phyloP scores from a whole-genome alignment of 345 rosid genomes.

The Eucalyptus sp. region DNA sequence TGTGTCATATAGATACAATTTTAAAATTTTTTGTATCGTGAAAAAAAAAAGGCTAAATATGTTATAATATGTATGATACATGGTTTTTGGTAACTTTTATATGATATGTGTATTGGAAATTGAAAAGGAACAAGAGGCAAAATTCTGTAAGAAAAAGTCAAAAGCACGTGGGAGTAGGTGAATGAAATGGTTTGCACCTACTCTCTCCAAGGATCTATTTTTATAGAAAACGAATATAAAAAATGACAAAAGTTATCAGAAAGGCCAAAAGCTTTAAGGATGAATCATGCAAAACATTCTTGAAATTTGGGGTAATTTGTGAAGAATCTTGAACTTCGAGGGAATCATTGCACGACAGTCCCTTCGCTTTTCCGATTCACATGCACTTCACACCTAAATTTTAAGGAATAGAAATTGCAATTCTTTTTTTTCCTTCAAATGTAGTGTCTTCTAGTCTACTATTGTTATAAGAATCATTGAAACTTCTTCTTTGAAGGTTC shows the following conservation, averaged over 20 bases:
- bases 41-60: background rate
- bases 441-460: background rate
- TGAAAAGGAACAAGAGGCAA: background rate
- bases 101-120: background rate
- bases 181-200: background rate
- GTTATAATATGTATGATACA: no score
- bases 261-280: background rate
- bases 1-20: accelerated
- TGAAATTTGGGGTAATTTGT: background rate
- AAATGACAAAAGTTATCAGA: background rate
- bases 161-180: background rate
- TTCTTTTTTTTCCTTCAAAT: background rate
- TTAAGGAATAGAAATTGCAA: background rate
- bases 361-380: background rate
- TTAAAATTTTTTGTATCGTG: no score
- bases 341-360: background rate
- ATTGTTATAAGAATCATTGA: background rate
- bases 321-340: background rate
- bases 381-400: background rate
- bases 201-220: background rate
- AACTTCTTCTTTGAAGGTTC: background rate
- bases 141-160: accelerated
- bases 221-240: background rate
- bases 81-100: background rate
- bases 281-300: background rate